phyloP scores from a whole-genome alignment of 2,329 filamentous ascomycete species.

The Nemania sp. region DNA sequence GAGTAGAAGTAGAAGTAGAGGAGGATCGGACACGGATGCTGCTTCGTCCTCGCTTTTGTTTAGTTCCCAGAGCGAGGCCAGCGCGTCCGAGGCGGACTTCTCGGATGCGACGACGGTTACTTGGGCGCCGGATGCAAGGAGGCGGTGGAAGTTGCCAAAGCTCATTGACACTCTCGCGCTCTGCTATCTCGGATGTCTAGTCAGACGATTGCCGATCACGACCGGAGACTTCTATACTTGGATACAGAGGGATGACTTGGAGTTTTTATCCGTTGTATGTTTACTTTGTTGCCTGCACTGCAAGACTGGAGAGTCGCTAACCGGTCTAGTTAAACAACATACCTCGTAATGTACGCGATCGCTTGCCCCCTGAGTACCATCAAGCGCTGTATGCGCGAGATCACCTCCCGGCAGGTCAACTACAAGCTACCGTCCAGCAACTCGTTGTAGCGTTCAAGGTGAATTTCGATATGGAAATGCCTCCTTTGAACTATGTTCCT shows the following conservation, averaged over 20 bases:
- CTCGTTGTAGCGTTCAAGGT: slow-evolving; percentile 65
- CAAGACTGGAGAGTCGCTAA: slow-evolving; percentile 7
- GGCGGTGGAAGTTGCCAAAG: slow-evolving; percentile 62
- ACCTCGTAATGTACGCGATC: slow-evolving; percentile 66
- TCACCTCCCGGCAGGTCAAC: slow-evolving; percentile 54
- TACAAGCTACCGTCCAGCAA: slow-evolving; percentile 67
- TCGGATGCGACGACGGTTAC: slow-evolving; percentile 41
- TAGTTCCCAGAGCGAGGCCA: slow-evolving; percentile 59
- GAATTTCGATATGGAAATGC: slow-evolving; percentile 72
- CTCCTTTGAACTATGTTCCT: slow-evolving; percentile 70
- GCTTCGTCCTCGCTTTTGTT: slow-evolving; percentile 53
- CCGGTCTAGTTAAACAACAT: slow-evolving; percentile 54
- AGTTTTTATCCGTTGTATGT: slow-evolving; percentile 69
- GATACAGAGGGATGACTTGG: slow-evolving; percentile 67
- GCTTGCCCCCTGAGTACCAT: slow-evolving; percentile 65
- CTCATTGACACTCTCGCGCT: slow-evolving; percentile 75
- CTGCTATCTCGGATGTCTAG: slow-evolving; percentile 76
- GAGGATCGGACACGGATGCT: slow-evolving; percentile 15
- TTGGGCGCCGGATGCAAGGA: slow-evolving; percentile 50
- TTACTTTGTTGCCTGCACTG: background rate
- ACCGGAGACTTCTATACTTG: slow-evolving; percentile 73
- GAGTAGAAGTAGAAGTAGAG: background rate
- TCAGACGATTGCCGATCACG: slow-evolving; percentile 76
- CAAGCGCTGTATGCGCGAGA: slow-evolving; percentile 57
- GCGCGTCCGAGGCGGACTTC: slow-evolving; percentile 31